Evolutionary conservation across 768 basidiomycete species (phyloP), one percentile per base, ranked within the genome.

Genomic region (Podaxis mareebaensis): DNA sequence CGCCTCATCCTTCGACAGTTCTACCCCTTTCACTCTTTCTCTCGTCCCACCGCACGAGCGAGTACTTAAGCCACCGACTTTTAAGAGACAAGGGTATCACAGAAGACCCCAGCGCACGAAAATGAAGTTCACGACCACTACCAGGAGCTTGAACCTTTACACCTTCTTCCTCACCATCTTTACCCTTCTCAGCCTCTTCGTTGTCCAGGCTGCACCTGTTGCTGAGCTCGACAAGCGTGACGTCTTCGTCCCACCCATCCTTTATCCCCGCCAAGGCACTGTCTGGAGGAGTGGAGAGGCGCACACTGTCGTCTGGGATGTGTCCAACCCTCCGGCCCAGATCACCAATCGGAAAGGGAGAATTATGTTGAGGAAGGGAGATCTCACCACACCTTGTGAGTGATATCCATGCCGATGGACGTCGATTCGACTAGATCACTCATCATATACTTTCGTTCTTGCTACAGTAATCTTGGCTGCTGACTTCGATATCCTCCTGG

Each of bases 221-320:
- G 53, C 58, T 7, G 64, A 28, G 26, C 53, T 76, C 26, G 70
- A 68, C 36, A 46, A 65, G n/a, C 77, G 82, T 36, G 84, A 85
- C 58, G 83, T 85, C 6, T 85, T 76, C 70, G 77, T 74, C 0
- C 85, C 85, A 0, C 72, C 69, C 17, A 73, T 86, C 61, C 67
- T 67, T 22, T 76, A 68, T 42, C 84, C 84, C 0, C 26, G 63
- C 17, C 67, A 68, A 2, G 70, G 66, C 20, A 73, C 75, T 17
- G 68, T 77, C 40, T 86, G 84, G 84, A 66, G 64, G 26, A 75
- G 74, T 13, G 82, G 83, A 4, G 28, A 69, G 17, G 70, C 63
- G 4, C 77, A 77, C 61, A 74, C 70, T 55, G 82, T 86, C 63
- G 77, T 75, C 44, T 86, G 84, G 84, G 72, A 84, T 64, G 75